These are phyloP conservation scores for Suillus paluster DNA, from an alignment of 768 basidiomycete genomes.

Conservation along the genomic window DNA sequence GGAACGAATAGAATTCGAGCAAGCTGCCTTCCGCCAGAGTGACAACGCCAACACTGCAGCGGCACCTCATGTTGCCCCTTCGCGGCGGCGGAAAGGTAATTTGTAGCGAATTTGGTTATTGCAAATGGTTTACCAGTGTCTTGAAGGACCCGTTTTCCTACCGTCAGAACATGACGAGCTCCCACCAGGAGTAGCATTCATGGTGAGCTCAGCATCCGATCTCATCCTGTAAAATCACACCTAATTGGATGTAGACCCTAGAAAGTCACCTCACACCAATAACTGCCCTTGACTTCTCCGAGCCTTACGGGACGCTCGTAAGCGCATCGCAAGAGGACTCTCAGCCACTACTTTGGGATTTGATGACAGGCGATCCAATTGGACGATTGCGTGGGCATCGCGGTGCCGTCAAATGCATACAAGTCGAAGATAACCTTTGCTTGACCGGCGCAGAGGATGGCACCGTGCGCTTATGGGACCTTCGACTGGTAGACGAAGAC, in stretches of 20 bases:
- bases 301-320: slow-evolving; percentile 94
- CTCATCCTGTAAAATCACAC: not conserved
- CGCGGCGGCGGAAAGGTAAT: slow-evolving; percentile 38
- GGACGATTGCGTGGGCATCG: slow-evolving; percentile 84
- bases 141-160: slow-evolving; percentile 86
- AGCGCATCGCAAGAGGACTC: slow-evolving; percentile 85
- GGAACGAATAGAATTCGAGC: slow-evolving; percentile 80
- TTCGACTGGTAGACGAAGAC: slow-evolving; percentile 80
- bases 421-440: slow-evolving; percentile 91
- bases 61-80: slow-evolving; percentile 27
- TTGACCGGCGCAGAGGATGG: slow-evolving; percentile 91
- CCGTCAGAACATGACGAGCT: slow-evolving; percentile 98
- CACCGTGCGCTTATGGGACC: slow-evolving; percentile 87
- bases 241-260: slow-evolving; percentile 60
- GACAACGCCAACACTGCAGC: slow-evolving; percentile 18
- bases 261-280: slow-evolving; percentile 82
- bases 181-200: slow-evolving; percentile 94
- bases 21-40: slow-evolving; percentile 40
- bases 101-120: not conserved
- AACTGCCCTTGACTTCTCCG: slow-evolving; percentile 90
- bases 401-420: slow-evolving; percentile 84
- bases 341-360: slow-evolving; percentile 92
- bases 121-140: slow-evolving; percentile 14
- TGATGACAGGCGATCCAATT: slow-evolving; percentile 86
- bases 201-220: slow-evolving; percentile 57